Evolutionary conservation across 2,329 filamentous ascomycete genomes (phyloP), one percentile per base, ranked within the genome.

Genomic region (Gnomoniopsis smithogilvyi): DNA sequence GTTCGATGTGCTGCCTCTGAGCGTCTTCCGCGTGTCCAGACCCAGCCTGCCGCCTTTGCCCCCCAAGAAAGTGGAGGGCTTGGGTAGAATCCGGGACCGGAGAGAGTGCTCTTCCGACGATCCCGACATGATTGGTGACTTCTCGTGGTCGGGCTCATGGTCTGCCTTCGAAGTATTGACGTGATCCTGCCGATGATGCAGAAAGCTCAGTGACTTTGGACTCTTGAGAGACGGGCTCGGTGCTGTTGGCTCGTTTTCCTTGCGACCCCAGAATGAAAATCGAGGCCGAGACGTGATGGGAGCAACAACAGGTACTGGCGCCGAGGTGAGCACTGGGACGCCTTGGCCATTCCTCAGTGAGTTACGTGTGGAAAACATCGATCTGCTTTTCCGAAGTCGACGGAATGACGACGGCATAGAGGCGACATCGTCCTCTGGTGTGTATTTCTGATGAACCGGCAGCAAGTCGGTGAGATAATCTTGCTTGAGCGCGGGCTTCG

Each of bases 131-230:
- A 63, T 46, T 75, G 69, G 49, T 70, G 65, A 48, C 69, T 68
- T 56, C 76, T 73, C 53, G 67, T 69, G 62, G 69, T 30, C 59
- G 2, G 51, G 38, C 15, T 11, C 51, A 14, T 38, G 38, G 11
- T 66, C 2, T 51, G 33, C 19, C 52, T 33, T 21, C 8, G 45
- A 59, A 6, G 64, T 62, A 11, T 55, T 60, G 17, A 64, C 45
- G 57, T 68, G 63, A 12, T 70, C 66, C 22, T 67, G 68, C 12
- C 72, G 68, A 22, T 67, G 67, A 51, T 66, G 69, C 59, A 26
- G 84, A 69, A 62, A 81, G 62, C 78, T 82, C 80, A 82, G 83
- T 2, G 84, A 86, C 53, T 79, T 83, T 0, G 80, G 80, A 3
- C 77, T 69, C 61, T 78, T 76, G 17, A 84, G 63, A 4, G 58